phyloP scores from a whole-genome alignment of 169 alveolate genomes.

The Toxoplasma gondii region DNA sequence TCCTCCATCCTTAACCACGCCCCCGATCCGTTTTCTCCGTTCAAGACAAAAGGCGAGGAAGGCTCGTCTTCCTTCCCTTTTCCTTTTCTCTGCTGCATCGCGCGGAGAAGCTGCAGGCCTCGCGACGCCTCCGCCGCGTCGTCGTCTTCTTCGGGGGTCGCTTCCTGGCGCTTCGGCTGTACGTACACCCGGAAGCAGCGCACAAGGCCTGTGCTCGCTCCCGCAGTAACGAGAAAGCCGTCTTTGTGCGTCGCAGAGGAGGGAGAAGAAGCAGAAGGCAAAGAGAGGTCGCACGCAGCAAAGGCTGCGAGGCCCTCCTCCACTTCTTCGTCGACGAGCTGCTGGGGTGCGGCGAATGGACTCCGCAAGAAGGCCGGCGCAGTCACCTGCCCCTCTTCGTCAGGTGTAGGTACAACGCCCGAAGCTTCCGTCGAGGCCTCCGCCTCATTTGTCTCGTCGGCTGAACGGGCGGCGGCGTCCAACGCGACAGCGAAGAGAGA shows the following conservation, averaged over 20 bases:
- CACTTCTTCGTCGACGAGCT: not conserved
- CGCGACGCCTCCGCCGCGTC: not conserved
- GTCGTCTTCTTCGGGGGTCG: not conserved
- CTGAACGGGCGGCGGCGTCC: not conserved
- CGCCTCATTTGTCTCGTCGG: not conserved
- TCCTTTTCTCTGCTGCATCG: not conserved
- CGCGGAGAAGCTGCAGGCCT: constrained; percentile 2
- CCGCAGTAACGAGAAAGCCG: not conserved
- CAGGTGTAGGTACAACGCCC: not conserved
- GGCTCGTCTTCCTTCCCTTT: not conserved
- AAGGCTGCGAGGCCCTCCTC: not conserved
- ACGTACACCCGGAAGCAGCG: constrained; percentile 24
- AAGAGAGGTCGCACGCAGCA: not conserved
- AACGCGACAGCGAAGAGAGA: constrained; percentile 2
- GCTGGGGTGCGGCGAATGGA: not conserved
- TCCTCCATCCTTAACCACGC: not conserved
- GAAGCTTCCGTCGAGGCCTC: not conserved
- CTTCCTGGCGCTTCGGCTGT: not conserved
- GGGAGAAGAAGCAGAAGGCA: not conserved
- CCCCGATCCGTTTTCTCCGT: not conserved
- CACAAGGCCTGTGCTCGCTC: constrained; percentile 11
- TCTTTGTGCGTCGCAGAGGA: not conserved
- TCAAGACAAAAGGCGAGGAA: not conserved
- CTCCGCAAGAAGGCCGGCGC: not conserved
- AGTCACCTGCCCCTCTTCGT: not conserved